These are phyloP conservation scores for Przewalskia tangutica DNA, from an alignment of 257 asterid genomes.

Conservation along the genomic window DNA sequence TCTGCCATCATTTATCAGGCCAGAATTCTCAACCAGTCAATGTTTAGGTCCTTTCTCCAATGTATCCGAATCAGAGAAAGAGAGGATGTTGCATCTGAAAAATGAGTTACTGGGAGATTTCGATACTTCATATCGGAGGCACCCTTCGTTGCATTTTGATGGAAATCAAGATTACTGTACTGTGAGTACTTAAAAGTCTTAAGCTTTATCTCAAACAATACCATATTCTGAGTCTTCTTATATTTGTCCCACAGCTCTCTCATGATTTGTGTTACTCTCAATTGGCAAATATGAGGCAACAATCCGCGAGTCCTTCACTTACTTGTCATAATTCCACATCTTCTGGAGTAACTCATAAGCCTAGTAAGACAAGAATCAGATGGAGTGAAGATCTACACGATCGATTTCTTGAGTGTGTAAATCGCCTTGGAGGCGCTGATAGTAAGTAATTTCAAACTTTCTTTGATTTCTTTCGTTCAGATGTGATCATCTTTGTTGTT, in stretches of 20 bases:
- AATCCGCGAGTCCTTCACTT: conserved; percentile 15
- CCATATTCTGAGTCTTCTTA: neutral
- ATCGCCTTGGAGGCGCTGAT: conserved; percentile 79
- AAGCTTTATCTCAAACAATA: neutral
- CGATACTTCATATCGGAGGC: neutral
- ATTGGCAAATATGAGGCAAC: conserved; percentile 15
- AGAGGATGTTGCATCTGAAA: conserved; percentile 40
- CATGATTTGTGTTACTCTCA: conserved; percentile 29
- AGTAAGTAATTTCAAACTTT: conserved; percentile 41
- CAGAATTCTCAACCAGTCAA: conserved; percentile 10
- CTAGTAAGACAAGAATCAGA: conserved; percentile 58
- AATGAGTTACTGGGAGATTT: conserved; percentile 44
- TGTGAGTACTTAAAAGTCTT: conserved; percentile 25
- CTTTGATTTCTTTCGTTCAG: neutral
- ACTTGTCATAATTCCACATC: conserved; percentile 17
- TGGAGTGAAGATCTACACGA: conserved; percentile 94
- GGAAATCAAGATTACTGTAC: conserved; percentile 24
- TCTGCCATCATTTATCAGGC: neutral
- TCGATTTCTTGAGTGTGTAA: conserved; percentile 69
- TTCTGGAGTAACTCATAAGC: conserved; percentile 16
- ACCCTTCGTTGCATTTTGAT: conserved; percentile 18
- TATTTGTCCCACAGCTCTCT: conserved; percentile 19
- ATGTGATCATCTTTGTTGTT: neutral
- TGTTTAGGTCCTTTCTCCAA: neutral
- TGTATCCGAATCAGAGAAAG: conserved; percentile 21